These are phyloP conservation scores for Aspergillus bombycis DNA, from an alignment of 2,329 filamentous ascomycete genomes.

Conservation along the genomic window DNA sequence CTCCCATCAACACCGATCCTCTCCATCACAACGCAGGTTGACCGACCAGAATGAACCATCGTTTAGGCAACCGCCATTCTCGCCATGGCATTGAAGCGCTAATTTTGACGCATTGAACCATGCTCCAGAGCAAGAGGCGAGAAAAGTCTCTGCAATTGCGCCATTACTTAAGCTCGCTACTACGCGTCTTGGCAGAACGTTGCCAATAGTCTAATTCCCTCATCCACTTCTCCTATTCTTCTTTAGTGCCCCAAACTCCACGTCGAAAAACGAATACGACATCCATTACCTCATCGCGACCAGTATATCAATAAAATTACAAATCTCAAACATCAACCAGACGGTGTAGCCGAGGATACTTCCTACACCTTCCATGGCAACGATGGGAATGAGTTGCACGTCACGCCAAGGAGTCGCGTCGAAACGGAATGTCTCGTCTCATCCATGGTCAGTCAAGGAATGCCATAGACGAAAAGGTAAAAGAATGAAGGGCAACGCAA, in stretches of 20 bases:
- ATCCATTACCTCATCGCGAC: background rate
- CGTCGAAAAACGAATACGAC: background rate
- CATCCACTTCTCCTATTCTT: no score
- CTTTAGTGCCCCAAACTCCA: no score
- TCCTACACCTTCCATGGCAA: background rate
- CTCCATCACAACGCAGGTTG: background rate
- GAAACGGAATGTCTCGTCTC: background rate
- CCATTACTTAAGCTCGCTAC: no score
- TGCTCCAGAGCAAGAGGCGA: no score
- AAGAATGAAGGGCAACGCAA: background rate
- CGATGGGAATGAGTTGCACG: background rate
- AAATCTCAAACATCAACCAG: background rate
- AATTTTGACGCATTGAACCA: no score
- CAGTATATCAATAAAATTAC: background rate
- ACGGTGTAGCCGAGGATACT: no score
- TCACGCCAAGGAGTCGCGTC: background rate
- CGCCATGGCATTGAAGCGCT: no score
- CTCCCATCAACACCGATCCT: no score
- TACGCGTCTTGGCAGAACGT: no score
- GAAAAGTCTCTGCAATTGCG: no score
- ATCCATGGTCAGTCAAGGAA: background rate
- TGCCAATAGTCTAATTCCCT: no score
- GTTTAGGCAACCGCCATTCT: background rate
- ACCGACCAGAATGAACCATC: background rate
- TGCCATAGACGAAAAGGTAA: background rate